A percentile compares a stretch with the other conserved stretches of the same genome.
phyloP scores from a whole-genome alignment of 1,284 basidiomycete species.

The Fomitopsis betulina region DNA sequence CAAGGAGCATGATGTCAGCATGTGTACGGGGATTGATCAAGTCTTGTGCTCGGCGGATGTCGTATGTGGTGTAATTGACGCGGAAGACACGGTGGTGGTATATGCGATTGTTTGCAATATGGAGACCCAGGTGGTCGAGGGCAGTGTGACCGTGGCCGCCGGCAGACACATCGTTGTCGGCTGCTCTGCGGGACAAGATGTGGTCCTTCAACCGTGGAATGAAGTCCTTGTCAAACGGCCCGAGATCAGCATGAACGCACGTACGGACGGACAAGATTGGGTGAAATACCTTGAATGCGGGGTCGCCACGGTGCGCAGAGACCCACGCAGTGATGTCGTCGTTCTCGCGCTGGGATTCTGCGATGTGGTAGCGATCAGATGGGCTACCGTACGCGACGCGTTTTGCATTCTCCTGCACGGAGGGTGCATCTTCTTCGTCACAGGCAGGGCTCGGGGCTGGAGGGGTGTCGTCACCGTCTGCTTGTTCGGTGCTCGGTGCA shows the following conservation, averaged over 20 bases:
- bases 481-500: too few relatives aligned
- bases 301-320: constrained; percentile 4
- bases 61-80: constrained; percentile 41
- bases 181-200: constrained; percentile 14
- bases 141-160: too few relatives aligned
- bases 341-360: neutral
- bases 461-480: too few relatives aligned
- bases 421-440: too few relatives aligned
- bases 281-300: constrained; percentile 12
- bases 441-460: too few relatives aligned
- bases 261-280: too few relatives aligned
- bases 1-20: constrained; percentile 30
- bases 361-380: constrained; percentile 12
- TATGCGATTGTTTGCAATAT: constrained; percentile 22
- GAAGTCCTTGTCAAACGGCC: constrained; percentile 15
- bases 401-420: too few relatives aligned
- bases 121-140: constrained; percentile 9
- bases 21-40: constrained; percentile 29
- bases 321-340: constrained; percentile 11
- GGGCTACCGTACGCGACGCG: neutral
- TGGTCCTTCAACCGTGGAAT: constrained; percentile 17
- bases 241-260: neutral
- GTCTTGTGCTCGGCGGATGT: constrained; percentile 32
- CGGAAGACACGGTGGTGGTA: constrained; percentile 24
- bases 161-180: constrained; percentile 11